Base-by-base conservation (phyloP, 257 asterid genomes). In the Solanum chilense region DNA sequence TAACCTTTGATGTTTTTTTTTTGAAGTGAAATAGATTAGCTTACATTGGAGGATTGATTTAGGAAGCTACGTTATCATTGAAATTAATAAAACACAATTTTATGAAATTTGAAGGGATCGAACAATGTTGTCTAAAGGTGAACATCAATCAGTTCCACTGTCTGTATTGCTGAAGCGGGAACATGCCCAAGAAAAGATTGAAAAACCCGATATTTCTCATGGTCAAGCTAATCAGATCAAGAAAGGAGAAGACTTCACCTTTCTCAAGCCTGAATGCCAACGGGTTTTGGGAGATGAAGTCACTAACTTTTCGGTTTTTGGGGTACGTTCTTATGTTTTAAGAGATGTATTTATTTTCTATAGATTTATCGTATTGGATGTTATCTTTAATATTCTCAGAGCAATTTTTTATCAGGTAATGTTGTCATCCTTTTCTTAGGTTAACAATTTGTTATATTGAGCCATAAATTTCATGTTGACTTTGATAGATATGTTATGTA, bases 231-330 rank as follows among this genome's bases (percentile, higher is more conserved):
- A 90, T 49, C 97, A 94, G 90, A 94, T 94, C 94, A 94, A 94
- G 92, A 94, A 94, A 84, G 98, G 97, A 18, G 98, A 94, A 90
- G 98, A 94, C 77, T 91, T 93, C 88, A 93, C 95, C 16, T 91
- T 94, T 75, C 62, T 93, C 89, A 94, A 94, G 93, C 91, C 97
- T 2, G 95, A 93, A 90, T 93, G 98, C 75, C 94, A 93, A 85
- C 88, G 96, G 77, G 93, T 86, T 15, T 87, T 94, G 83, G 98
- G 96, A 23, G 97, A 94, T 91, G 96, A 95, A 77, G 93, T 93
- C 90, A 89, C 95, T 89, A 92, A 95, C 11, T 94, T 76, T 86
- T 94, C 96, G 2, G 93, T 93, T 87, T 94, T 94, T 14, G 96
- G 91, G 95, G 98, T 94, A 93, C 66, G 64, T n/a, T 86, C 60